These are phyloP conservation scores for Trichophyton mentagrophytes DNA, from an alignment of 2,329 filamentous ascomycete species.

Conservation along the genomic window DNA sequence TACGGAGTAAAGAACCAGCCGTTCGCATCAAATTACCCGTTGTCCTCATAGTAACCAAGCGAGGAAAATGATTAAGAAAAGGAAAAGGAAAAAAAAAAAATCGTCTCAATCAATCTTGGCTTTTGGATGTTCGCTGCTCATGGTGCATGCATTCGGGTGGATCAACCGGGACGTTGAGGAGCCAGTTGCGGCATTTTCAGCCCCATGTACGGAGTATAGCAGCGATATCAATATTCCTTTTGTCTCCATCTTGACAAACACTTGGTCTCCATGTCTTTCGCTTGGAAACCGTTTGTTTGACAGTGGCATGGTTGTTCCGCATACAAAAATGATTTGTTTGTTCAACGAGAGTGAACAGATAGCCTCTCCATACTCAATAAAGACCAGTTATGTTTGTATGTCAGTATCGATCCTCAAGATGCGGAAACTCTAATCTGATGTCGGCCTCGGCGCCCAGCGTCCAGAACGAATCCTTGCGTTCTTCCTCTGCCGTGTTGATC, in stretches of 20 bases:
- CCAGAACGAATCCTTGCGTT: neutral
- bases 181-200: conserved; percentile 1
- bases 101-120: no score
- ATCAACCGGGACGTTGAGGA: neutral
- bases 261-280: neutral
- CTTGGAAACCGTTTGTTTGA: neutral
- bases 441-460: neutral
- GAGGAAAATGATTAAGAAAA: no score
- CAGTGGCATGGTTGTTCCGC: neutral
- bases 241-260: neutral
- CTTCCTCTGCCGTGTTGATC: neutral
- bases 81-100: no score
- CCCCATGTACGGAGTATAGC: neutral
- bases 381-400: neutral
- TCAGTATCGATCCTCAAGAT: neutral
- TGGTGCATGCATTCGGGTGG: neutral
- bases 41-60: no score
- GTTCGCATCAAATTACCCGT: no score
- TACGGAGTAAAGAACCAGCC: no score
- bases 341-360: no score
- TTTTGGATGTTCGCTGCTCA: neutral
- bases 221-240: neutral
- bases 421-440: neutral
- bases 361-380: neutral
- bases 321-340: neutral